Conservation (phyloP, 371 early-diverging fungal species). For the Thermomucor indicae-seudaticae region DNA sequence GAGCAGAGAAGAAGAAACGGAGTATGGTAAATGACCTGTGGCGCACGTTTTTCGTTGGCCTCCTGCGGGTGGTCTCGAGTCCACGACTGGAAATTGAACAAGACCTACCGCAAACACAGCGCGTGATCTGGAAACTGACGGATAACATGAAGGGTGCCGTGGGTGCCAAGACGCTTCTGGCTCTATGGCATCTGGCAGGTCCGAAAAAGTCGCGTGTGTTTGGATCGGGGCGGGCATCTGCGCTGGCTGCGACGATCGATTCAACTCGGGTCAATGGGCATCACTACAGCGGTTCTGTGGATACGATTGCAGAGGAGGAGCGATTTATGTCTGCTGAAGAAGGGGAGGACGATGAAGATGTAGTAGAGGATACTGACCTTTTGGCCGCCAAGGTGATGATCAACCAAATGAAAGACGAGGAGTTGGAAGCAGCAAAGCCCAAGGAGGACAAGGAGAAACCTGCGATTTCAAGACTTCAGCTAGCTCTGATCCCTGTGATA, state of each 20-base stretch:
- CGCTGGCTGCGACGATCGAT: neutral
- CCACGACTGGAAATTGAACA: slow-evolving; percentile 53
- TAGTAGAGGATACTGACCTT: no score
- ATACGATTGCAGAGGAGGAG: slow-evolving; percentile 12
- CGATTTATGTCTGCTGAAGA: slow-evolving; percentile 4
- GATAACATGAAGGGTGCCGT: slow-evolving; percentile 59
- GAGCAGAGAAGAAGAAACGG: slow-evolving; percentile 1
- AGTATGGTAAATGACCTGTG: slow-evolving; percentile 36
- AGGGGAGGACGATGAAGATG: no score
- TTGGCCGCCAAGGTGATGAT: slow-evolving; percentile 17
- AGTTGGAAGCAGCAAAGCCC: slow-evolving; percentile 5
- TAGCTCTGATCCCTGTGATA: slow-evolving; percentile 50
- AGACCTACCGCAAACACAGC: slow-evolving; percentile 53
- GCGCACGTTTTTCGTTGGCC: slow-evolving; percentile 51
- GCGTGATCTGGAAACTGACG: slow-evolving; percentile 56
- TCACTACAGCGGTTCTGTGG: neutral
- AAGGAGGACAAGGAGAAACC: neutral
- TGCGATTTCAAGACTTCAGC: slow-evolving; percentile 33
- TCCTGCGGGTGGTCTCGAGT: slow-evolving; percentile 57
- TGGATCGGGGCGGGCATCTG: neutral
- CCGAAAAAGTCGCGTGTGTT: slow-evolving; percentile 1
- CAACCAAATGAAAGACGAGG: slow-evolving; percentile 18
- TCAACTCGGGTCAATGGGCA: neutral
- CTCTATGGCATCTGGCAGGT: slow-evolving; percentile 51
- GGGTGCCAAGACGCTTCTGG: slow-evolving; percentile 51